These are phyloP conservation scores for Boletus huronensis DNA, from an alignment of 768 basidiomycete genomes.

Conservation along the genomic window DNA sequence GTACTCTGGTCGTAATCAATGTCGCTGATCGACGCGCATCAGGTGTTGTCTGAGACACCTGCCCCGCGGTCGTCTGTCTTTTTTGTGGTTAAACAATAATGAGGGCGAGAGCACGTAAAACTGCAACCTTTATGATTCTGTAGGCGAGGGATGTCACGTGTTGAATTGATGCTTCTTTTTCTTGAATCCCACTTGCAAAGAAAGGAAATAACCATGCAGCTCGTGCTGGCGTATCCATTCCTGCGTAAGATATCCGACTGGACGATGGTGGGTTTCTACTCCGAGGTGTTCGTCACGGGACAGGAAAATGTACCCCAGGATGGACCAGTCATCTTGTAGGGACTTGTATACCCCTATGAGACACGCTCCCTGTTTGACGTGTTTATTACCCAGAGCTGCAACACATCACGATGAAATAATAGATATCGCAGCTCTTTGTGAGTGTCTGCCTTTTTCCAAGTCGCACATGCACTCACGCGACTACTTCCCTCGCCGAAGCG, in stretches of 20 bases:
- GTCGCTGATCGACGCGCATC: conserved; percentile 91
- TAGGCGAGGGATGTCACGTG: neutral
- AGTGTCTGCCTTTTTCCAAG: conserved; percentile 5
- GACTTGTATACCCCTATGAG: conserved; percentile 3
- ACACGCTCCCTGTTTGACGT: neutral
- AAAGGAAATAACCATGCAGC: conserved; percentile 35
- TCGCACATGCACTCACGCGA: neutral
- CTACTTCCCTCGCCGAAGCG: conserved; percentile 28
- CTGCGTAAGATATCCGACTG: conserved; percentile 62
- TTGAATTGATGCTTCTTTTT: too few relatives aligned
- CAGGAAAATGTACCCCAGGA: conserved; percentile 48
- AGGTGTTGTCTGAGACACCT: conserved; percentile 51
- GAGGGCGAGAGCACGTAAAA: neutral
- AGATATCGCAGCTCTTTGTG: conserved; percentile 49
- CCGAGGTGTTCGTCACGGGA: conserved; percentile 56
- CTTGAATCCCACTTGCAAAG: neutral
- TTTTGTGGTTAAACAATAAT: neutral
- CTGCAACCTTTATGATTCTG: neutral
- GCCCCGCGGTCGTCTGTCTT: conserved; percentile 70
- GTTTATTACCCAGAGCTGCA: conserved; percentile 39
- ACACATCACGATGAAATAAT: conserved; percentile 71
- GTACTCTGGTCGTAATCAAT: conserved; percentile 38
- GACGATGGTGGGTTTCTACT: conserved; percentile 58
- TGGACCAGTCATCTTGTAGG: conserved; percentile 51
- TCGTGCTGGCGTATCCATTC: conserved; percentile 53